Conservation (phyloP, 2,329 filamentous ascomycete species). For the Penicillium sclerotigenum region DNA sequence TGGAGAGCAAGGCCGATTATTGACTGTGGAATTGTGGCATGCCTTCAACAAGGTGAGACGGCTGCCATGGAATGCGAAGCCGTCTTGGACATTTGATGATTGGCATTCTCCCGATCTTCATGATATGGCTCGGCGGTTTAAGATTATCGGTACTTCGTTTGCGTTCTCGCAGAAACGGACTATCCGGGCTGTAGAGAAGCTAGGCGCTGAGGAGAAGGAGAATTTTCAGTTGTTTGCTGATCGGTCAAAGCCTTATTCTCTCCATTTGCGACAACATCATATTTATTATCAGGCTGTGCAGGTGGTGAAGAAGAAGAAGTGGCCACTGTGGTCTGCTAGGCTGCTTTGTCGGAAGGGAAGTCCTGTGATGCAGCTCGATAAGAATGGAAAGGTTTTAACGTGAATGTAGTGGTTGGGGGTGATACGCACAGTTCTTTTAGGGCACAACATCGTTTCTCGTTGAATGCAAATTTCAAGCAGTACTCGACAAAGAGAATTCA, state of each 20-base stretch:
- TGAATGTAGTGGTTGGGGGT: too few species aligned
- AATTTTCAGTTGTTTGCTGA: constrained; percentile 18
- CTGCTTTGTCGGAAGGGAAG: constrained; percentile 20
- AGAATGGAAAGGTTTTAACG: not conserved
- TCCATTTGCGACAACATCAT: constrained; percentile 18
- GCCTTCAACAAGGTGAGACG: constrained; percentile 21
- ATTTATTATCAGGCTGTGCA: constrained; percentile 17
- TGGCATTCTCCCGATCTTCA: constrained; percentile 23
- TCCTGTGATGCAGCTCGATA: not conserved
- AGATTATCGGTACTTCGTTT: constrained; percentile 24
- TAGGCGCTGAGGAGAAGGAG: constrained; percentile 3
- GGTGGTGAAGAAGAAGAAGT: constrained; percentile 16
- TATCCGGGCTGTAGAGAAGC: constrained; percentile 6
- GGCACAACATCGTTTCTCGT: too few species aligned
- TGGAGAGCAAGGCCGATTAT: constrained; percentile 17
- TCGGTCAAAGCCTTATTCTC: constrained; percentile 17
- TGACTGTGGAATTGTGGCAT: constrained; percentile 21
- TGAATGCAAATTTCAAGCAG: too few species aligned
- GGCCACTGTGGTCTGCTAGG: constrained; percentile 11
- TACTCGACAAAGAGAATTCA: too few species aligned
- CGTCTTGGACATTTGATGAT: constrained; percentile 15
- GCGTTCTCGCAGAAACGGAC: constrained; percentile 19
- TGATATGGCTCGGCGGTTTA: constrained; percentile 17
- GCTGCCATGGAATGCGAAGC: constrained; percentile 20
- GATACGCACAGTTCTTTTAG: too few species aligned